Conservation (phyloP, 352 stramenopile genomes). For the Phytophthora capsici region DNA sequence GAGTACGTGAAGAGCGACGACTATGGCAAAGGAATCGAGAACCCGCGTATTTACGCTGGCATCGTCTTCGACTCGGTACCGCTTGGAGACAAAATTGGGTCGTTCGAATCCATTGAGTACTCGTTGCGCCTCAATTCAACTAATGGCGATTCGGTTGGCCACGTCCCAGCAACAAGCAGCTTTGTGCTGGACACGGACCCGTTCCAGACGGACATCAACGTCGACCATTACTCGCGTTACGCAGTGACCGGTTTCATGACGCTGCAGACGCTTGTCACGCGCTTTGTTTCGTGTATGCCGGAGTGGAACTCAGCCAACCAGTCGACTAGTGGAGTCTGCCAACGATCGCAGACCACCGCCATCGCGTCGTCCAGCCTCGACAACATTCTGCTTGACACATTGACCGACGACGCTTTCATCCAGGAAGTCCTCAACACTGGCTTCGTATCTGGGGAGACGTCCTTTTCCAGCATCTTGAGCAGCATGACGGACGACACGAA, state of each 20-base stretch:
- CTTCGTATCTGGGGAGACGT: slow-evolving; percentile 15
- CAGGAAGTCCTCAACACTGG: slow-evolving; percentile 36
- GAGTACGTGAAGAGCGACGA: slow-evolving; percentile 51
- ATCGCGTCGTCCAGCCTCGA: slow-evolving; percentile 32
- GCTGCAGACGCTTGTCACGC: slow-evolving; percentile 66
- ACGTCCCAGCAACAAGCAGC: slow-evolving; percentile 41
- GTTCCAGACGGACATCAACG: slow-evolving; percentile 46
- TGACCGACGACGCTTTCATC: slow-evolving; percentile 55
- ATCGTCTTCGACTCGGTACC: slow-evolving; percentile 64
- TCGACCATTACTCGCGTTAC: slow-evolving; percentile 54
- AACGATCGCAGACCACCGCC: slow-evolving; percentile 44
- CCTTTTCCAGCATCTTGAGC: slow-evolving; percentile 30
- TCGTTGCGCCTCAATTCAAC: slow-evolving; percentile 67
- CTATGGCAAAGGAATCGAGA: slow-evolving; percentile 47
- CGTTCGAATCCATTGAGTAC: slow-evolving; percentile 62
- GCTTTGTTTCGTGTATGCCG: slow-evolving; percentile 66
- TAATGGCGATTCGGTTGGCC: slow-evolving; percentile 27
- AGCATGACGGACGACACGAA: slow-evolving; percentile 26
- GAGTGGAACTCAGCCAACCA: slow-evolving; percentile 49
- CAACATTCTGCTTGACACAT: slow-evolving; percentile 36
- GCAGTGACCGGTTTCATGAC: slow-evolving; percentile 62
- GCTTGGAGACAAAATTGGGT: slow-evolving; percentile 39
- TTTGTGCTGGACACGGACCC: slow-evolving; percentile 36
- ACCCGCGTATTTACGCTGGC: slow-evolving; percentile 55
- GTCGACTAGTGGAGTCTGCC: slow-evolving; percentile 51